Base-by-base conservation (phyloP, 1,284 basidiomycete genomes). In the Schizopora paradoxa region DNA sequence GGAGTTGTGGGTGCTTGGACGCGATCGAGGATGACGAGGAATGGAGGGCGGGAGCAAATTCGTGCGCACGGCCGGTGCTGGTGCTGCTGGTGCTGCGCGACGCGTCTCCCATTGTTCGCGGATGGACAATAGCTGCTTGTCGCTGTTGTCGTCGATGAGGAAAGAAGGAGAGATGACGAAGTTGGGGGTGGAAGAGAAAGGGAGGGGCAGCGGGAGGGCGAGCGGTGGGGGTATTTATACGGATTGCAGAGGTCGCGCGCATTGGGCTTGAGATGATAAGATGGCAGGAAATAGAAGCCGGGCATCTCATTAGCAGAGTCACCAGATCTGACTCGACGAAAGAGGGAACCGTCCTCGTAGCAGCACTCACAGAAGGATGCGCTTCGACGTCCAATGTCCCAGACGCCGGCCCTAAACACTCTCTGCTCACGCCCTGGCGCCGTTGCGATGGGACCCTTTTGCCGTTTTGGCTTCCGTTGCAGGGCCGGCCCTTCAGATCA, bases 151-250 rank as follows among this genome's bases (percentile, higher is more conserved):
- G 34, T 11, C 7, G 29, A 35, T 25, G 41, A n/a, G 41, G 26
- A 11, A 18, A 7, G 26, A 11, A 16, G 14, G 10, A 26, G 47
- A 18, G 76, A 73, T 46, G 69, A 72, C 4, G 66, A 65, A 4
- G 73, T 72, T 2, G 74, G 59, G 7, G 79, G 77, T 6, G 56
- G 73, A 61, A 7, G 79, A 81, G 43, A 71, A 61, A 42, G 72
- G 79, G 13, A 79, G 70, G 34, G 78, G 73, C 55, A 76, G 75
- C n/a, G 77, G 67, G 13, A 74, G 72, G 39, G 77, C 76, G 52
- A 73, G 76, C 54, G 38, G 62, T 54, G 49, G 64, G 57, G 31
- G 72, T 66, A n/a, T n/a, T n/a, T n/a, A n/a, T n/a, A n/a, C n/a
- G n/a, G n/a, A n/a, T n/a, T n/a, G n/a, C n/a, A n/a, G n/a, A n/a